Evolutionary conservation across 139 green algal genomes (phyloP).

Genomic region (Tetraselmis chui): DNA sequence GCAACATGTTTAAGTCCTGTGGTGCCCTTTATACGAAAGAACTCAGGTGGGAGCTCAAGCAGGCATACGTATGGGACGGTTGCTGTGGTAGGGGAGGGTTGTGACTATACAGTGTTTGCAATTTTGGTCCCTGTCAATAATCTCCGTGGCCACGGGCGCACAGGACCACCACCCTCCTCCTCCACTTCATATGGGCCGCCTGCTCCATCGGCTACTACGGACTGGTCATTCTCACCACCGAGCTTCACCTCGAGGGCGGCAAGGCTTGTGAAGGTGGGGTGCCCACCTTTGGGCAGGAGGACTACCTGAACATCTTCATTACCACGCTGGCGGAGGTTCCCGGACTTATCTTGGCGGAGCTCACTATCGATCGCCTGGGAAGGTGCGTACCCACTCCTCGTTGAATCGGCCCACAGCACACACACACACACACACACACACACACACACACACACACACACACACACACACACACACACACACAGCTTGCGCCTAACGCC

Average conservation of each 20-base stretch:
- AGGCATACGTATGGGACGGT: too few relatives aligned
- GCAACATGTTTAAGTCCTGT: neutral
- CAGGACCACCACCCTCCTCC: conserved; percentile 42
- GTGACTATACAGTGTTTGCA: too few relatives aligned
- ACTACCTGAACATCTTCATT: conserved; percentile 44
- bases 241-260: conserved; percentile 34
- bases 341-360: conserved; percentile 18
- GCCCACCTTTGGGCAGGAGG: conserved; percentile 10
- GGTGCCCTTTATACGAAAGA: neutral
- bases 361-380: conserved; percentile 5
- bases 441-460: too few relatives aligned
- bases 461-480: too few relatives aligned
- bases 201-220: conserved; percentile 72
- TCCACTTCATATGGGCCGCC: conserved; percentile 61
- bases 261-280: conserved; percentile 18
- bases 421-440: too few relatives aligned
- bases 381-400: neutral
- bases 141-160: too few relatives aligned
- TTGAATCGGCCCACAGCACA: too few relatives aligned
- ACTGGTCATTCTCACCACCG: conserved; percentile 62
- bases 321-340: conserved; percentile 26
- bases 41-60: too few relatives aligned
- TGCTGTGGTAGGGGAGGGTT: too few relatives aligned
- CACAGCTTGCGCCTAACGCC: too few relatives aligned
- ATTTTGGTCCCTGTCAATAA: too few relatives aligned